Base-by-base conservation (phyloP, 371 early-diverging fungal genomes). In the Capillidium rhysosporum region DNA sequence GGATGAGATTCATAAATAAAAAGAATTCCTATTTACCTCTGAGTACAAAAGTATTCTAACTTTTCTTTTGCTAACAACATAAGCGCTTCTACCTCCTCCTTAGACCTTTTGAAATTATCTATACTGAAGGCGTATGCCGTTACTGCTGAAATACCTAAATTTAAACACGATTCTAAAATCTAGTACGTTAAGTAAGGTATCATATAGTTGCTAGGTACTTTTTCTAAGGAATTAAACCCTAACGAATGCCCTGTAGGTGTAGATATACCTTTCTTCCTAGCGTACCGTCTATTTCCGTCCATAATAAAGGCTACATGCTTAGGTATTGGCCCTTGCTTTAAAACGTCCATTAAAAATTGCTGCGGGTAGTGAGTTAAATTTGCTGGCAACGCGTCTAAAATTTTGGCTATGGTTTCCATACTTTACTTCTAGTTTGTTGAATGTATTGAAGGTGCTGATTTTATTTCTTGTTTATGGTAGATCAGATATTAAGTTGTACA, bases 201-300 rank as follows among this genome's bases (percentile, higher is more conserved):
- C 34, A 4, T 34, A 12, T 34, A 34, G 34, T 12, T 7, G 34
- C 4, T 34, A 34, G 4, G 12, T 70, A 82, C 73, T 66, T 80
- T 65, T 66, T 84, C 76, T 25, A 92, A 66, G 56, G 74, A 74
- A 24, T 72, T 65, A 61, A 84, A 92, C 12, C 96, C 98, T 44
- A 73, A 72, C 30, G 76, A 68, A 63, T 97, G 97, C 14, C 96
- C 98, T 12, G 72, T 69, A 4, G 60, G 59, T 16, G 72, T 66
- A 18, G 67, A 59, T 55, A 75, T 57, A 21, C 80, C 71, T 5
- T 61, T 58, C 43, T 73, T 75, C 56, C 72, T 73, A 25, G 86
- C 93, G 65, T 74, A 98, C 34, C 99, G 79, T 55, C 99, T 71
- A 72, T 99, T 98, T 8, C 99, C 99, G 65, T 99, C 99, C 78